These are phyloP conservation scores for Neonectria neomacrospora DNA, from an alignment of 2,329 filamentous ascomycete genomes.

Conservation along the genomic window DNA sequence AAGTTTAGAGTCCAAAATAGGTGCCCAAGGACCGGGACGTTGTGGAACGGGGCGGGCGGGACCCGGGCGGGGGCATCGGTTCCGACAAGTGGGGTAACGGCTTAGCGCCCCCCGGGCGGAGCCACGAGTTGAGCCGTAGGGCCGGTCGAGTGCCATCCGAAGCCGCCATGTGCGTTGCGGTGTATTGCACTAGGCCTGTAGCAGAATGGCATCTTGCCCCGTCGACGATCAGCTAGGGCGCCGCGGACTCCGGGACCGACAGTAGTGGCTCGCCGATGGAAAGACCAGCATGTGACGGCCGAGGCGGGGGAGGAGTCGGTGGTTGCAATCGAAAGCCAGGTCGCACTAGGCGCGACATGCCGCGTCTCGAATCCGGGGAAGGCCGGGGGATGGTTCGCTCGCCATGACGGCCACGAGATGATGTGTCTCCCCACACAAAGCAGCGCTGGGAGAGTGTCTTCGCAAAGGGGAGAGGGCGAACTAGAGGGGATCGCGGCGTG, in stretches of 20 bases:
- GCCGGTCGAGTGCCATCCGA: neutral
- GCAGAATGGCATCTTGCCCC: neutral
- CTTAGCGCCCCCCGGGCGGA: constrained; percentile 6
- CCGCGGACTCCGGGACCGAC: constrained; percentile 14
- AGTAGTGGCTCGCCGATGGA: neutral
- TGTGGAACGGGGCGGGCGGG: neutral
- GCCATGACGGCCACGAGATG: neutral
- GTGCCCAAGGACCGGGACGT: neutral
- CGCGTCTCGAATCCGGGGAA: constrained; percentile 19
- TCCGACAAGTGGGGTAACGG: constrained; percentile 5
- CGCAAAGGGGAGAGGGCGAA: neutral
- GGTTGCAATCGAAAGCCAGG: no score
- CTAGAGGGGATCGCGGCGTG: neutral
- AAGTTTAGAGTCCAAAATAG: neutral
- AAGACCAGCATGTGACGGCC: constrained; percentile 18
- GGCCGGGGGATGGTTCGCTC: constrained; percentile 9
- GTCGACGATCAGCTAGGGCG: neutral
- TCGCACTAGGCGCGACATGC: neutral
- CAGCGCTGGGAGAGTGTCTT: neutral
- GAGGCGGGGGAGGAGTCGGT: neutral
- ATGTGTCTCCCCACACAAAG: neutral
- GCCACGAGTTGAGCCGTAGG: constrained; percentile 8
- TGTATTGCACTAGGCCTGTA: neutral
- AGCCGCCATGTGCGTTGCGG: neutral
- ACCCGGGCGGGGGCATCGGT: constrained; percentile 3